These are phyloP conservation scores for Penicillium sp. DNA, from an alignment of 2,329 filamentous ascomycete species.

Conservation along the genomic window DNA sequence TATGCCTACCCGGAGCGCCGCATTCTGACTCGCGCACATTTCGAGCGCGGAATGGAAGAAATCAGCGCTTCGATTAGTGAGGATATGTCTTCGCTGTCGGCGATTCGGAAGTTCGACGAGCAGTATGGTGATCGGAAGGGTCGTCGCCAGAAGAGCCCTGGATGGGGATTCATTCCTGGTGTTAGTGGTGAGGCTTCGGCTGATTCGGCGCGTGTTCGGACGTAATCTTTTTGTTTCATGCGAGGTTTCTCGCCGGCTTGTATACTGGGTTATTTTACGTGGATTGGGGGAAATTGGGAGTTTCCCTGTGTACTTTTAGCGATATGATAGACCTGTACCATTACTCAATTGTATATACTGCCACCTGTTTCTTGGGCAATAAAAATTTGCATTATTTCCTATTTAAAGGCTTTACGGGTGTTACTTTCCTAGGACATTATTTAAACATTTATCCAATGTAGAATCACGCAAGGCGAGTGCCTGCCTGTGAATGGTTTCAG, in stretches of 20 bases:
- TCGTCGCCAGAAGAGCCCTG: constrained; percentile 59
- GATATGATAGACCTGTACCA: constrained; percentile 37
- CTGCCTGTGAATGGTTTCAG: background rate
- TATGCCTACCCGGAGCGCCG: constrained; percentile 69
- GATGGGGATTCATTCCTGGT: constrained; percentile 52
- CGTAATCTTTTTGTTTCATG: constrained; percentile 22
- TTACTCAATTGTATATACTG: constrained; percentile 25
- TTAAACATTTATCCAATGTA: background rate
- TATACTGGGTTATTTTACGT: constrained; percentile 1
- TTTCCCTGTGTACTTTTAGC: constrained; percentile 32
- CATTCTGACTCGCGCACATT: constrained; percentile 67
- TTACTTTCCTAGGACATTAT: background rate
- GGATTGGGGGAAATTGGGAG: background rate
- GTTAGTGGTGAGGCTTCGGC: constrained; percentile 31
- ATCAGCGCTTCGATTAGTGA: constrained; percentile 91
- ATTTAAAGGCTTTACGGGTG: background rate
- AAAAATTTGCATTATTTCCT: background rate
- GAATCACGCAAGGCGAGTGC: background rate
- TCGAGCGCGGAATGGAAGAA: constrained; percentile 80
- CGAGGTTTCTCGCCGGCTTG: constrained; percentile 1
- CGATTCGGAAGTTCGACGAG: constrained; percentile 93
- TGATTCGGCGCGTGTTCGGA: constrained; percentile 45
- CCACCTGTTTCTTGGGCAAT: background rate
- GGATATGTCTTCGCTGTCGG: constrained; percentile 82
- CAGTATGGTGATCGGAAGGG: constrained; percentile 82